Conservation (phyloP, 805 yeast species). For the Sugiyamaella floridensis region DNA sequence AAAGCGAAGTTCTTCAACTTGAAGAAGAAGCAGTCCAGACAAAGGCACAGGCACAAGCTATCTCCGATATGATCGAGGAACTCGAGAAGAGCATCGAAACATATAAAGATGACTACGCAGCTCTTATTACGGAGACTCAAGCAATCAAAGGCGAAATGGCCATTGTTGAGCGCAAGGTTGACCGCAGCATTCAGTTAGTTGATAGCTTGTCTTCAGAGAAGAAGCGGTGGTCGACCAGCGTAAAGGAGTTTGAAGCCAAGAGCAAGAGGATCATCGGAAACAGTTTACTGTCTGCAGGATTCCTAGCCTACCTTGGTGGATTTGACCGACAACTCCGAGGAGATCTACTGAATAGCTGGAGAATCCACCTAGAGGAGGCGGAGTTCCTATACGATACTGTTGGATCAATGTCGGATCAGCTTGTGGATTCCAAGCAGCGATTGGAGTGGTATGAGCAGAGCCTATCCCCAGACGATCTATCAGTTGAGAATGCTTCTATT, state of each 20-base stretch:
- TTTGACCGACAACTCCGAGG: constrained; percentile 45
- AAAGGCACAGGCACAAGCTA: constrained; percentile 62
- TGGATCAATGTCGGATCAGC: constrained; percentile 28
- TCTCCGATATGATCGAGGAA: constrained; percentile 74
- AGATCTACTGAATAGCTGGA: constrained; percentile 34
- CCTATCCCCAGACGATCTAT: constrained; percentile 52
- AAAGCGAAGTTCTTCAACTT: constrained; percentile 53
- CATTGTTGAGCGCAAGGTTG: constrained; percentile 51
- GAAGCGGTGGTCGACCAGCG: constrained; percentile 62
- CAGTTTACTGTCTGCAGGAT: constrained; percentile 56
- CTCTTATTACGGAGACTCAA: constrained; percentile 72
- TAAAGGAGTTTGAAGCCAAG: constrained; percentile 43
- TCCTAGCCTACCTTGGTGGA: constrained; percentile 53
- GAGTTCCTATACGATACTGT: constrained; percentile 36
- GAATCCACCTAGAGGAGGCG: constrained; percentile 29
- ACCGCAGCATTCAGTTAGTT: constrained; percentile 54
- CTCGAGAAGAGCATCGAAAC: constrained; percentile 59
- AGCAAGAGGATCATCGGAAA: constrained; percentile 54
- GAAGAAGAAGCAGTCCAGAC: constrained; percentile 58
- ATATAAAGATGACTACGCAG: constrained; percentile 64
- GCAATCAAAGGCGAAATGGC: constrained; percentile 64
- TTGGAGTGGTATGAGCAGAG: constrained; percentile 49
- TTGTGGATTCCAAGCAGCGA: constrained; percentile 37
- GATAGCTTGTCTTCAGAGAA: constrained; percentile 61
- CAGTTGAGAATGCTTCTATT: constrained; percentile 56